Conservation (phyloP, 2,329 filamentous ascomycete genomes). For the Aureobasidium sp. region DNA sequence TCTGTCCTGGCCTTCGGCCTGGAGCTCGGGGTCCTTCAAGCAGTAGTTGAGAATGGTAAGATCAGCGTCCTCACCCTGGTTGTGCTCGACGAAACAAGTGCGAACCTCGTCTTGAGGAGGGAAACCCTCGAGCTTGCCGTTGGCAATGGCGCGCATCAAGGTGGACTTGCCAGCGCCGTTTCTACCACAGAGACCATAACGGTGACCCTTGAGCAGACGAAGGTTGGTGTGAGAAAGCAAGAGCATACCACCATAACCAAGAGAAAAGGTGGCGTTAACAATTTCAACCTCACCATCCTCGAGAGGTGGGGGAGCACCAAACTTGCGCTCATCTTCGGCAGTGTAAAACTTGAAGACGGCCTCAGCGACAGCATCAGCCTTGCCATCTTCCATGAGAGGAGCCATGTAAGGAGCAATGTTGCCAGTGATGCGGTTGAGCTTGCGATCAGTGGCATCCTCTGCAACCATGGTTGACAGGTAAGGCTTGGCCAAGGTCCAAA, state of each 20-base stretch:
- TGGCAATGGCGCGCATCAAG: constrained; percentile 92
- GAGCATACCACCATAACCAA: constrained; percentile 96
- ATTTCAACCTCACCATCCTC: constrained; percentile 92
- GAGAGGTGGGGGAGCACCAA: constrained; percentile 74
- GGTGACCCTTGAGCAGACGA: constrained; percentile 87
- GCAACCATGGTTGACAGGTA: constrained; percentile 81
- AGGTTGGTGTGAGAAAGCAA: constrained; percentile 93
- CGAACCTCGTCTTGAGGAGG: constrained; percentile 84
- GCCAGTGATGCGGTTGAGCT: constrained; percentile 62
- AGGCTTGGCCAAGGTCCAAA: constrained; percentile 59
- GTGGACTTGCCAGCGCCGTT: constrained; percentile 99
- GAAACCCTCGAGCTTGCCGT: constrained; percentile 94
- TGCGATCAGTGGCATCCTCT: constrained; percentile 79
- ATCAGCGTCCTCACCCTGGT: constrained; percentile 95
- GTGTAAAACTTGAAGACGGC: constrained; percentile 72
- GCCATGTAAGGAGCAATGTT: constrained; percentile 70
- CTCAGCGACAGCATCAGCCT: constrained; percentile 59
- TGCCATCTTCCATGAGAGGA: constrained; percentile 56
- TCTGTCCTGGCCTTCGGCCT: constrained; percentile 67
- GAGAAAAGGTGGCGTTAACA: constrained; percentile 94
- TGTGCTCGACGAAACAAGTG: constrained; percentile 98
- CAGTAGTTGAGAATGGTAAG: constrained; percentile 94
- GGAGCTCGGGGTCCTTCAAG: constrained; percentile 79
- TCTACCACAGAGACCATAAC: constrained; percentile 92
- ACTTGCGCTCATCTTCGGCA: constrained; percentile 80